Base-by-base conservation (phyloP, 805 yeast species). In the Priceomyces melissophilus region DNA sequence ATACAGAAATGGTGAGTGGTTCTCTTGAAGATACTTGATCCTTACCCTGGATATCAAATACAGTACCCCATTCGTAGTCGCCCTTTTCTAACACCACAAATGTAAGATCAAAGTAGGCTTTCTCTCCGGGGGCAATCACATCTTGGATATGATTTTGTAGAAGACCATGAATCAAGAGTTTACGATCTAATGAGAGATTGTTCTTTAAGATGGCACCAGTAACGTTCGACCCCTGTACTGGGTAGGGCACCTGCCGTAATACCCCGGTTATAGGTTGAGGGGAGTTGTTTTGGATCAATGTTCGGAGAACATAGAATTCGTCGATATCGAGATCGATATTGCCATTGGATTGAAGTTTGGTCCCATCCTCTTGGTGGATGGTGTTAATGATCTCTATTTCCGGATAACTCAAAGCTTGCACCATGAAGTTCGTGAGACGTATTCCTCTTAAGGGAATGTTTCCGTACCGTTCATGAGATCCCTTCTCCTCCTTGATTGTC, bases 51-150 rank as follows among this genome's bases (percentile, higher is more conserved):
- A 50, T 45, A 33, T 69, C 73, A 33, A 69, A 51, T 1, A 68
- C 45, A 7, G 62, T 43, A 1, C 90, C 87, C 84, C 96, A 82
- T 57, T 87, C 93, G 55, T 82, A 89, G 36, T 78, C 82, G 2
- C 97, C 98, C 34, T 73, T 72, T 40, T 85, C 90, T 30, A 90
- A 63, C 3, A 87, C 76, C 13, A 82, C 73, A 37, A 82, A 75
- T 6, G 87, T 79, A 30, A 84, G 56, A 16, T 69, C 69, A 25
- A 79, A 63, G 2, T 57, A 65, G 3, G 64, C 39, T 0, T 66
- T 52, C 17, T 63, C 71, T 1, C 76, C 75, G 0, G 83, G 71
- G 1, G 50, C 52, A 1, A 82, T 49, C 1, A 60, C 50, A 5
- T 48, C 41, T 0, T 73, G 65, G 4, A 81, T 55, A 16, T 76